Conservation (phyloP, 257 asterid genomes). For the Cinchona pubescens region DNA sequence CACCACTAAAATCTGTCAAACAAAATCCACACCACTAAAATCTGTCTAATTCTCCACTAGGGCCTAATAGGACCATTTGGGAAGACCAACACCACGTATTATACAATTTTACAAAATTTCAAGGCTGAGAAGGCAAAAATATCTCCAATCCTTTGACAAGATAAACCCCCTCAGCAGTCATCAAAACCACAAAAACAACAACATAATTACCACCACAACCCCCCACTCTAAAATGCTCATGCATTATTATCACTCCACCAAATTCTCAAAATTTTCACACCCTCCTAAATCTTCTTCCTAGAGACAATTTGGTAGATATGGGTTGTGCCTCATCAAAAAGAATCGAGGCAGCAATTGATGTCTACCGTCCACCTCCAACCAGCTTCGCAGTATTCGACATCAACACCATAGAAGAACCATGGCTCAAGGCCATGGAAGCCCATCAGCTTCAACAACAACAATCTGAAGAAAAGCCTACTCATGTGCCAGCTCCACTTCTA, state of each 20-base stretch:
- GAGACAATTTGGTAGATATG: slow-evolving; percentile 35
- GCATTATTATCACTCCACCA: background rate
- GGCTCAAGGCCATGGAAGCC: slow-evolving; percentile 40
- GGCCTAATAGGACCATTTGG: background rate
- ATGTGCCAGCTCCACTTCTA: slow-evolving; percentile 49
- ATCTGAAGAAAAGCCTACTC: slow-evolving; percentile 35
- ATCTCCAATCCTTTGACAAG: background rate
- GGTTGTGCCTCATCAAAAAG: slow-evolving; percentile 83
- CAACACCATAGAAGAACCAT: slow-evolving; percentile 76
- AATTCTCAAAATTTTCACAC: too few species aligned
- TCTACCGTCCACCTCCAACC: slow-evolving; percentile 79
- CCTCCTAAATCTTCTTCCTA: too few species aligned
- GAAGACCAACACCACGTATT: slow-evolving; percentile 6
- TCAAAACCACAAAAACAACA: background rate
- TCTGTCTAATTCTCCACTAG: background rate
- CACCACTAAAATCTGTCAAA: too few species aligned
- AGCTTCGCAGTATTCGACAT: slow-evolving; percentile 76
- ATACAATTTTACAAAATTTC: background rate
- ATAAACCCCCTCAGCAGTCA: slow-evolving; percentile 8
- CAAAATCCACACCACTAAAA: slow-evolving; percentile 17
- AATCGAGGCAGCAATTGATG: slow-evolving; percentile 50
- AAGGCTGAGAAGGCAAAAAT: background rate
- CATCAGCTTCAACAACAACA: slow-evolving; percentile 13
- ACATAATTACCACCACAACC: background rate
- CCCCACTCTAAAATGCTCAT: background rate